Percentiles rank a stretch among this genome's conserved stretches.
Evolutionary conservation across 2,329 filamentous ascomycete species (phyloP).

Genomic region (Fusarium sp.): DNA sequence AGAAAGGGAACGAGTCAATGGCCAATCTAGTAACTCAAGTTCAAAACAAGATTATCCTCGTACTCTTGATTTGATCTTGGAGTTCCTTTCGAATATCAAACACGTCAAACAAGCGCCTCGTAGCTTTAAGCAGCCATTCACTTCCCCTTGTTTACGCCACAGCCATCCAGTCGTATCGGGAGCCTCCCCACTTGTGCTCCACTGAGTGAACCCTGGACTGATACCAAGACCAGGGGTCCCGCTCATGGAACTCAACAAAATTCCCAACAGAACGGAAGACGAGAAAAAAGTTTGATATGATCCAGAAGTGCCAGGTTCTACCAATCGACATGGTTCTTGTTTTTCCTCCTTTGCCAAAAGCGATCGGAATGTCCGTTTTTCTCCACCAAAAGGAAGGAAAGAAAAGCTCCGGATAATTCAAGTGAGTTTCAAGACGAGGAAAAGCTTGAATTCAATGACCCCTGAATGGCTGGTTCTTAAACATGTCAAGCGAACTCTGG

Average conservation of each 20-base stretch:
- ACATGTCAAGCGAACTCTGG: background rate
- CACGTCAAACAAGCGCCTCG: constrained; percentile 13
- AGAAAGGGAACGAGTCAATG: background rate
- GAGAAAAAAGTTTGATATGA: constrained; percentile 20
- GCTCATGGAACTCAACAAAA: constrained; percentile 49
- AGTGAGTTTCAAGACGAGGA: background rate
- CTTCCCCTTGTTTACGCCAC: constrained; percentile 10
- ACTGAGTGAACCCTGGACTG: constrained; percentile 33
- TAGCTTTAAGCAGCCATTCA: background rate
- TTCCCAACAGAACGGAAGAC: constrained; percentile 51
- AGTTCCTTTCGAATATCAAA: background rate
- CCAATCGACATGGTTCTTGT: constrained; percentile 7
- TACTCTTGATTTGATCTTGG: background rate
- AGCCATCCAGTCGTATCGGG: constrained; percentile 20
- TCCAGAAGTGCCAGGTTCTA: background rate
- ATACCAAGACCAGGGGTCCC: constrained; percentile 39
- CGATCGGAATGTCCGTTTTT: constrained; percentile 15
- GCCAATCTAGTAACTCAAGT: background rate
- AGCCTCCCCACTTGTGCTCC: constrained; percentile 1
- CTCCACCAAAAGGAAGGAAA: constrained; percentile 13
- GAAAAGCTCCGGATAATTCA: constrained; percentile 11
- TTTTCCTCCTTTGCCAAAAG: background rate
- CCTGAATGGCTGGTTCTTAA: background rate
- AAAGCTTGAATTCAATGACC: constrained; percentile 8
- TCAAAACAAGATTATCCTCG: too few species aligned